Base-by-base conservation (phyloP, 768 basidiomycete genomes). In the Clitopilus hobsonii region DNA sequence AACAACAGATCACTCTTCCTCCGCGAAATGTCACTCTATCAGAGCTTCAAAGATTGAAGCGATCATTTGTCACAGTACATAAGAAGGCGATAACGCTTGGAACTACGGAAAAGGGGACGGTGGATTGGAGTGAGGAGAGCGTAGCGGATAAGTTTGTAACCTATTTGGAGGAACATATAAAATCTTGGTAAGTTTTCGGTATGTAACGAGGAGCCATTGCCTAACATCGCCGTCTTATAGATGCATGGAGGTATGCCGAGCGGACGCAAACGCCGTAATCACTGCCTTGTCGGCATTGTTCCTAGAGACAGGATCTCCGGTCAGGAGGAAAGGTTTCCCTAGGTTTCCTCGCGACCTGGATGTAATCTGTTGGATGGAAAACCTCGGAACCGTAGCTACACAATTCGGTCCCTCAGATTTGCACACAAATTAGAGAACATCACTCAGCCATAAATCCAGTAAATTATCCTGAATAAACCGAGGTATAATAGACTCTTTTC, bases 61-160 rank as follows among this genome's bases (percentile, higher is more conserved):
- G 95, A 38, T 94, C 98, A 67, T 98, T 96, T 64, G 88, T 96
- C 27, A 82, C 83, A 3, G 79, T 91, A 28, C 94, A 98, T 67
- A 92, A 89, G 66, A 94, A 92, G 61, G 92, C 91, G 6, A 86
- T 93, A 54, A 91, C 87, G 1, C 79, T 91, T 6, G 91, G 91
- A 13, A 85, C 86, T 14, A 88, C 83, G 5, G 91, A 91, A 63
- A 84, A 84, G 60, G 91, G 91, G 0, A 66, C 65, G 16, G 84
- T 94, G 25, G 84, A 90, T 60, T 94, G 90, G 88, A 80, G 75
- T 55, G 89, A 89, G 64, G 79, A 80, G 60, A 83, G 79, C 54
- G 78, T 94, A 18, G 82, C 80, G n/a, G 56, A 67, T 20, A 91
- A 86, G 63, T 92, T 92, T 75, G 80, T 79, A 45, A 65, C 64